A percentile compares a stretch with the other conserved stretches of the same genome.
Conservation (phyloP, 352 stramenopile genomes). For the Peronospora destructor region DNA sequence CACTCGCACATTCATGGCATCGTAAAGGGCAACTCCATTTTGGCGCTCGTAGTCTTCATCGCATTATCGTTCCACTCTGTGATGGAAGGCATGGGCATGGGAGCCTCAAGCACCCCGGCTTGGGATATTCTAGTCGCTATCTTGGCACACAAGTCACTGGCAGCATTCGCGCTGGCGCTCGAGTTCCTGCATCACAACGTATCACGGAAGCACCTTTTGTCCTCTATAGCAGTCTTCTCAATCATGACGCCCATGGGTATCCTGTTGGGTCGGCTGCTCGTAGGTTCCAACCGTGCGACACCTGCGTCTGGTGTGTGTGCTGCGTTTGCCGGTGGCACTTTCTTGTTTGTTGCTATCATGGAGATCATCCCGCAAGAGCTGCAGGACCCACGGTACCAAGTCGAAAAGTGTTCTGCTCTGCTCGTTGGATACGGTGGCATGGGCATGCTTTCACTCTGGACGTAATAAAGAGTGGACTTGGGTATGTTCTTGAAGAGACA, state of each 20-base stretch:
- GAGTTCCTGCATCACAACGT: constrained; percentile 63
- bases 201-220: constrained; percentile 33
- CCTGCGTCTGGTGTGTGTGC: constrained; percentile 56
- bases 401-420: constrained; percentile 50
- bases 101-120: constrained; percentile 42
- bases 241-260: constrained; percentile 73
- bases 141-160: constrained; percentile 78
- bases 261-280: constrained; percentile 48
- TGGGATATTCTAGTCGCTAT: constrained; percentile 79
- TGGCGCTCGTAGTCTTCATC: constrained; percentile 71
- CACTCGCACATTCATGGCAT: constrained; percentile 63
- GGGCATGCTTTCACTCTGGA: constrained; percentile 67
- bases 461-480: constrained; percentile 29
- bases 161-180: constrained; percentile 62
- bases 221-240: constrained; percentile 53
- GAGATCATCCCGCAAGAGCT: constrained; percentile 81
- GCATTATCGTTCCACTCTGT: constrained; percentile 81
- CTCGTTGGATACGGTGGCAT: constrained; percentile 54
- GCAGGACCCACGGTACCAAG: constrained; percentile 40
- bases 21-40: constrained; percentile 48
- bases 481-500: constrained; percentile 26
- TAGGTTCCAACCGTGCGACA: constrained; percentile 35
- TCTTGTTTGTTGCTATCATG: constrained; percentile 75
- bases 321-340: constrained; percentile 71
- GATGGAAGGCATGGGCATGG: constrained; percentile 82